Evolutionary conservation across 2,329 filamentous ascomycete species (phyloP).

Genomic region (Whalleya microplaca): DNA sequence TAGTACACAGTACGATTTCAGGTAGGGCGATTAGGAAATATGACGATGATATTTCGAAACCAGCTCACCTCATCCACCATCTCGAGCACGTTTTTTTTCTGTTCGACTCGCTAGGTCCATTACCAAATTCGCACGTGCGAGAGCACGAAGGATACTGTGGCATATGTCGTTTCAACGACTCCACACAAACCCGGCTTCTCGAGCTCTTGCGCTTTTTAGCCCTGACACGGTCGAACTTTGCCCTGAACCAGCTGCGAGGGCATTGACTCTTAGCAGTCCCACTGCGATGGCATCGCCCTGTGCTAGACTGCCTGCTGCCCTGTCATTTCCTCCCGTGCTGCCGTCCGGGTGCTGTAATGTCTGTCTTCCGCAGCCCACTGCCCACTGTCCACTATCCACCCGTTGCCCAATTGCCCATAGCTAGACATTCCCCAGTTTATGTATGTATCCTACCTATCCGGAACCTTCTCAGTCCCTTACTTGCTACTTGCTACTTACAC

Average conservation of each 20-base stretch:
- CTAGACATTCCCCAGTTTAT: constrained; percentile 12
- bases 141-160: constrained; percentile 8
- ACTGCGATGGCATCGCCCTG: constrained; percentile 3
- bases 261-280: background rate
- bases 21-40: constrained; percentile 7
- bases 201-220: constrained; percentile 3
- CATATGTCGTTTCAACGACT: constrained; percentile 10
- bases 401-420: background rate
- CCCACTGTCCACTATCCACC: background rate
- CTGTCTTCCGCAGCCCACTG: too few species aligned
- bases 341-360: constrained; percentile 1
- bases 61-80: constrained; percentile 33
- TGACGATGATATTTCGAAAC: constrained; percentile 18
- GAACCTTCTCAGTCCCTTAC: constrained; percentile 1
- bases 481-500: background rate
- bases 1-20: background rate
- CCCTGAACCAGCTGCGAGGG: constrained; percentile 14
- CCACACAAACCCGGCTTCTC: constrained; percentile 10
- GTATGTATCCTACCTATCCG: too few species aligned
- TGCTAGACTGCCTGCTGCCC: background rate
- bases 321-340: constrained; percentile 12
- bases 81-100: constrained; percentile 28
- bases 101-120: constrained; percentile 10
- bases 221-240: constrained; percentile 11
- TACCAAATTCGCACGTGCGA: constrained; percentile 21